Conservation (phyloP, 2,329 filamentous ascomycete genomes). For the Aspergillus sp. region DNA sequence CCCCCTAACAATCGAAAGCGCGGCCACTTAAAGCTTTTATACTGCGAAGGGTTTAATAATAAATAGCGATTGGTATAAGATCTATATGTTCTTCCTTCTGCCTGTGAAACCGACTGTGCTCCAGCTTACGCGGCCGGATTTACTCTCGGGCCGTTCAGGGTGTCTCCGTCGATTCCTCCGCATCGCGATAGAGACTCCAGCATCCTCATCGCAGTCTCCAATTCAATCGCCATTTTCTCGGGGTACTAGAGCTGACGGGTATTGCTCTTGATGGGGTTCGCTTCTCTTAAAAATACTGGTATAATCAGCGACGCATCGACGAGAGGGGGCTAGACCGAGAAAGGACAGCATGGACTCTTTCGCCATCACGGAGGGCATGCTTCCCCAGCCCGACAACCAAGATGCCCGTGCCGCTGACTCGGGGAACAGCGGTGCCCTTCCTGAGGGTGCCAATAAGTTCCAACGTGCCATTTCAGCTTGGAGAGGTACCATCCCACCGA, state of each 20-base stretch:
- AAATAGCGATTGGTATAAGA: background rate
- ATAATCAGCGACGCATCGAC: background rate
- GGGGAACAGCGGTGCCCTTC: slow-evolving; percentile 29
- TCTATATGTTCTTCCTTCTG: background rate
- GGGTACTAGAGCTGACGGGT: slow-evolving; percentile 12
- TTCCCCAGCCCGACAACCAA: slow-evolving; percentile 30
- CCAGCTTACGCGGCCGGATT: slow-evolving; percentile 28
- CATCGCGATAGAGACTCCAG: slow-evolving; percentile 17
- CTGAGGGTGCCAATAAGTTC: slow-evolving; percentile 81
- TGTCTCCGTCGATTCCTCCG: slow-evolving; percentile 25
- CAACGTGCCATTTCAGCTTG: slow-evolving; percentile 94
- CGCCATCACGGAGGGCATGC: slow-evolving; percentile 41
- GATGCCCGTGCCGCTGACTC: slow-evolving; percentile 25
- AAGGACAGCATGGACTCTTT: slow-evolving; percentile 43
- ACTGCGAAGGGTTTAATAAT: background rate
- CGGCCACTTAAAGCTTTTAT: background rate
- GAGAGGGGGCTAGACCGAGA: background rate
- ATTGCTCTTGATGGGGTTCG: slow-evolving; percentile 25
- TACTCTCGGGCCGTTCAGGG: slow-evolving; percentile 35
- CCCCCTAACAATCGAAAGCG: background rate
- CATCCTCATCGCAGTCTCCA: slow-evolving; percentile 7
- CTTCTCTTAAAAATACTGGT: background rate
- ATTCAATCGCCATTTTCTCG: slow-evolving; percentile 6
- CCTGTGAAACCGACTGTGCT: background rate
- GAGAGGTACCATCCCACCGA: slow-evolving; percentile 66